phyloP scores from a whole-genome alignment of 2,329 filamentous ascomycete species.

The Pseudopyrenochaeta lycopersici region DNA sequence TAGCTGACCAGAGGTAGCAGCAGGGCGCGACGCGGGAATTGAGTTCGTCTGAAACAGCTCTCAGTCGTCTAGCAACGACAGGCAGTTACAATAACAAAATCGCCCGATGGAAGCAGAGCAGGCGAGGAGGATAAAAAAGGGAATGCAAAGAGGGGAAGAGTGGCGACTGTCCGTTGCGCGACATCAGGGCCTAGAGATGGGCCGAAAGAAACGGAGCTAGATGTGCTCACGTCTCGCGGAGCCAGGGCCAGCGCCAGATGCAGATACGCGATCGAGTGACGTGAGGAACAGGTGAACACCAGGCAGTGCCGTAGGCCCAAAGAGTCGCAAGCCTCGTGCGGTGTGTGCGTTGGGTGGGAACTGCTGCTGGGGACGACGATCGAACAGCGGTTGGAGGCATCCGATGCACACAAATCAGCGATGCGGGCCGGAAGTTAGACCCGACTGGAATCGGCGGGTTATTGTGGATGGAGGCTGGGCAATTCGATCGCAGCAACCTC shows the following conservation, averaged over 20 bases:
- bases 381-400: constrained; percentile 19
- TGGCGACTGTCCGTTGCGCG: constrained; percentile 33
- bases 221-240: constrained; percentile 20
- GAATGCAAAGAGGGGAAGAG: constrained; percentile 28
- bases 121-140: constrained; percentile 16
- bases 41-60: neutral
- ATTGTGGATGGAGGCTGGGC: constrained; percentile 5
- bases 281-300: constrained; percentile 18
- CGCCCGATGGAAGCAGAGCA: constrained; percentile 6
- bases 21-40: too few species aligned
- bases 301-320: constrained; percentile 10
- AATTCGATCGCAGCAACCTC: constrained; percentile 11
- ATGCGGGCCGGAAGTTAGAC: constrained; percentile 14
- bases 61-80: constrained; percentile 28
- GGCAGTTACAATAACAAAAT: constrained; percentile 20
- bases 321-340: constrained; percentile 10
- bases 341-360: constrained; percentile 10
- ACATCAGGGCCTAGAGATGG: constrained; percentile 28
- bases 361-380: constrained; percentile 22
- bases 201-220: constrained; percentile 36
- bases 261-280: constrained; percentile 28
- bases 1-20: constrained; percentile 5
- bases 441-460: constrained; percentile 16
- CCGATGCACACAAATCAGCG: constrained; percentile 22
- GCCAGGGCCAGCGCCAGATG: constrained; percentile 26